phyloP scores from a whole-genome alignment of 176 grass and related monocot genomes.

The Alloteropsis semialata region DNA sequence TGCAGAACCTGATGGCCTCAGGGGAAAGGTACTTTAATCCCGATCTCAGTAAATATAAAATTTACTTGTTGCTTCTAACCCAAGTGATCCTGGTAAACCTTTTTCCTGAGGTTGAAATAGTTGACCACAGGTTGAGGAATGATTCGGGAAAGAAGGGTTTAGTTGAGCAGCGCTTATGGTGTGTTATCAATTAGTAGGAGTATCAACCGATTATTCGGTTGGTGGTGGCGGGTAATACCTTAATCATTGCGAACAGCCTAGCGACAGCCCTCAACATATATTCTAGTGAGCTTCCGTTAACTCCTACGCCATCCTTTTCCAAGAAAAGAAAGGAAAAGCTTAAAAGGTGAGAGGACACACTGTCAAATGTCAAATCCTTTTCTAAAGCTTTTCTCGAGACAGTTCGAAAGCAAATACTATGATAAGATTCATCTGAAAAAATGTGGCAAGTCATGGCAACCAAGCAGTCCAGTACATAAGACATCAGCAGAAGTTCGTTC shows the following conservation, averaged over 20 bases:
- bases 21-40: neutral
- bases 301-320: neutral
- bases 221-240: slow-evolving; percentile 5
- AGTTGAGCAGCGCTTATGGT: slow-evolving; percentile 8
- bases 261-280: slow-evolving; percentile 19
- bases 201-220: slow-evolving; percentile 21
- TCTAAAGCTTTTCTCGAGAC: neutral
- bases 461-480: neutral
- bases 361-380: slow-evolving; percentile 5
- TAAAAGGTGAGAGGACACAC: neutral
- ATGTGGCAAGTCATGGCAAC: neutral
- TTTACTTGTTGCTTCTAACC: neutral
- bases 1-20: neutral
- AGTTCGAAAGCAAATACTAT: neutral
- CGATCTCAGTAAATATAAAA: neutral
- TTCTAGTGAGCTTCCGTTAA: neutral
- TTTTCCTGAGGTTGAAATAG: neutral
- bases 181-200: neutral
- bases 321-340: neutral
- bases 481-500: neutral
- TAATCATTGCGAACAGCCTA: slow-evolving; percentile 52
- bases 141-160: neutral
- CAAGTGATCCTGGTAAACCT: neutral
- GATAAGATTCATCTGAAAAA: neutral
- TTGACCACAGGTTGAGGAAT: neutral